Percentiles rank a stretch among this genome's conserved stretches.
phyloP scores from a whole-genome alignment of 2,329 filamentous ascomycete species.

The Diaporthe longicolla region DNA sequence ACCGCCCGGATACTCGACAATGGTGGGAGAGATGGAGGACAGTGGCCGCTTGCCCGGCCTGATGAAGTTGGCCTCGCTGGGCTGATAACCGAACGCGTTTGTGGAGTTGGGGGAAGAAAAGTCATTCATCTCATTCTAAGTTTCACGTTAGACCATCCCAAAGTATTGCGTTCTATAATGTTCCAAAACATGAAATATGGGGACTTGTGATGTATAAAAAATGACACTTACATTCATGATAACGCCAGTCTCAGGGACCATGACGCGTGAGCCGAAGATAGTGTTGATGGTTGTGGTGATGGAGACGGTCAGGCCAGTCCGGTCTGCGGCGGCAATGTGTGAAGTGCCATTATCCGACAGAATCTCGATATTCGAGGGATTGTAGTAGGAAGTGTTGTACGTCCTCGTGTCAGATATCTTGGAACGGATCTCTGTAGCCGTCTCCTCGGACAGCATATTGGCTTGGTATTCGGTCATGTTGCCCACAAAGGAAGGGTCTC shows the following conservation, averaged over 20 bases:
- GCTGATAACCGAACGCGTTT: conserved; percentile 84
- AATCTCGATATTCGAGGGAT: conserved; percentile 62
- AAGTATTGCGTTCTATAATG: no score
- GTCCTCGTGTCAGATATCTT: conserved; percentile 60
- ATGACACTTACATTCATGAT: conserved; percentile 68
- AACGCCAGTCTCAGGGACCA: conserved; percentile 86
- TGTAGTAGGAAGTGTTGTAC: conserved; percentile 57
- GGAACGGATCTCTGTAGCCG: conserved; percentile 66
- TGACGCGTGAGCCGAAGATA: conserved; percentile 80
- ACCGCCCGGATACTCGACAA: conserved; percentile 62
- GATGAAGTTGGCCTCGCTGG: conserved; percentile 81
- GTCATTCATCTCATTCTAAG: conserved; percentile 71
- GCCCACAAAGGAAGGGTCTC: conserved; percentile 80
- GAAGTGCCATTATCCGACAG: conserved; percentile 76
- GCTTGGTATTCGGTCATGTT: conserved; percentile 74
- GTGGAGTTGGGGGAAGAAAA: conserved; percentile 81
- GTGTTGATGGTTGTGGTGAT: conserved; percentile 87
- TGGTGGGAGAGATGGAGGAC: conserved; percentile 79
- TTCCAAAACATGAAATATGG: no score
- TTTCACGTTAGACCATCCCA: no score
- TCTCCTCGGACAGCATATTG: conserved; percentile 72
- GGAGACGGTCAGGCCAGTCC: conserved; percentile 78
- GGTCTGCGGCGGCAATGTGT: conserved; percentile 78
- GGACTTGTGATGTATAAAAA: no score
- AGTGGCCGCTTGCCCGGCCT: conserved; percentile 83